Evolutionary conservation across 2,329 filamentous ascomycete species (phyloP).

Genomic region (Penicillium oxalicum): DNA sequence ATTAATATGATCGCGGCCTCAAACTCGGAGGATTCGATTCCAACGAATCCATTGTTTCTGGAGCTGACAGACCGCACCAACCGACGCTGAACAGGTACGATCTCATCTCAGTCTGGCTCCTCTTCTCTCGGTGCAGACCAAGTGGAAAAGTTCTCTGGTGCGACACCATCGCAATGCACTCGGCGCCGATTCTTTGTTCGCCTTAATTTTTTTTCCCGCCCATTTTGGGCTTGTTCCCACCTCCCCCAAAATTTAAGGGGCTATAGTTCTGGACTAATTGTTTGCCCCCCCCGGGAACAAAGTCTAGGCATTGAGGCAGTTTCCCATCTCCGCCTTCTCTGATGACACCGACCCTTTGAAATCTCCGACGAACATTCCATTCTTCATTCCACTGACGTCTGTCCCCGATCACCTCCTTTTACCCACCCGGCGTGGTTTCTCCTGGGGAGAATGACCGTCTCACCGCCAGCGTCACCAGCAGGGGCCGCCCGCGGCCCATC

Average conservation of each 20-base stretch:
- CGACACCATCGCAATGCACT: not conserved
- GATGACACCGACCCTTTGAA: conserved; percentile 13
- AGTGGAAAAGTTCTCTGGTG: not conserved
- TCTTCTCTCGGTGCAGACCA: not conserved
- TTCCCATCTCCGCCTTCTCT: conserved; percentile 11
- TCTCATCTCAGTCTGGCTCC: too few relatives aligned
- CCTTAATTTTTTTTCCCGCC: not conserved
- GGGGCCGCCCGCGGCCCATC: conserved; percentile 61
- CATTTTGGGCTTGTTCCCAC: not conserved
- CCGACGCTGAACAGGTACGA: too few relatives aligned
- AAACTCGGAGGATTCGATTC: not conserved
- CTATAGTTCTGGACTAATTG: conserved; percentile 1
- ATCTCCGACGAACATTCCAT: not conserved
- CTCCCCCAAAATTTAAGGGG: conserved; percentile 7
- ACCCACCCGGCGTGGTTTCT: conserved; percentile 19
- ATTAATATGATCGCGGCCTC: not conserved
- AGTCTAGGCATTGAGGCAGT: conserved; percentile 16
- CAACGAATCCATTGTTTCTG: not conserved
- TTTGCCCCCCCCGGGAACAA: conserved; percentile 11
- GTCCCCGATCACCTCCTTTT: not conserved
- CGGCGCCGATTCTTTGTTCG: not conserved
- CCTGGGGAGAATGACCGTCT: conserved; percentile 53
- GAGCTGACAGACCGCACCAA: too few relatives aligned
- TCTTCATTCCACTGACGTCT: conserved; percentile 1
- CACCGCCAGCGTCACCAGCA: conserved; percentile 63